A percentile compares a stretch with the other conserved stretches of the same genome.
Evolutionary conservation across 192 early-diverging fungal species (phyloP).

Genomic region (Mortierella alpina): DNA sequence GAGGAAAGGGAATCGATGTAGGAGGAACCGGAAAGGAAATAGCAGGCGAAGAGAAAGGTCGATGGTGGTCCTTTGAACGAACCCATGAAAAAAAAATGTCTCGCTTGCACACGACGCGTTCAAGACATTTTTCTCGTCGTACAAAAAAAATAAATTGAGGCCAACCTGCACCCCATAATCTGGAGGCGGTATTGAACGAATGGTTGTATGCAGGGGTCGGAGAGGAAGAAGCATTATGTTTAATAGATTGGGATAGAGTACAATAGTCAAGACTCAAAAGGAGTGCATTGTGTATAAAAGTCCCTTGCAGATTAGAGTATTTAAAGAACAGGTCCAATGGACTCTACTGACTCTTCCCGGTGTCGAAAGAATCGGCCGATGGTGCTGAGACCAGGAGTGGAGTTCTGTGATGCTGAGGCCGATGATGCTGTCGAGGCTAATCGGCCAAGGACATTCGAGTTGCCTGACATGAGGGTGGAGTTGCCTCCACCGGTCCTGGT

Average conservation of each 20-base stretch:
- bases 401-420: not conserved
- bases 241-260: not conserved
- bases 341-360: slow-evolving; percentile 36
- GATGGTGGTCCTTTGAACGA: too few species aligned
- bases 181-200: too few species aligned
- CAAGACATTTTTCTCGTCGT: too few species aligned
- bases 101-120: too few species aligned
- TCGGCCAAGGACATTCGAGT: not conserved
- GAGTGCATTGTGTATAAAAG: not conserved
- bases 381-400: slow-evolving; percentile 26
- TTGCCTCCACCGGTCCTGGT: not conserved
- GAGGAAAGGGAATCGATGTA: too few species aligned
- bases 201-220: too few species aligned
- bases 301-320: not conserved
- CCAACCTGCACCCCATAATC: too few species aligned
- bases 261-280: not conserved
- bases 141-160: too few species aligned
- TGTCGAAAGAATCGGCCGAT: slow-evolving; percentile 44
- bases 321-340: slow-evolving; percentile 13
- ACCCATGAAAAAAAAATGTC: too few species aligned
- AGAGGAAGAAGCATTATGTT: not conserved
- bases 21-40: too few species aligned
- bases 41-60: too few species aligned
- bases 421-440: slow-evolving; percentile 2
- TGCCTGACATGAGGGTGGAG: not conserved